Base-by-base conservation (phyloP, 2,329 filamentous ascomycete genomes). In the Zymoseptoria ardabiliae region DNA sequence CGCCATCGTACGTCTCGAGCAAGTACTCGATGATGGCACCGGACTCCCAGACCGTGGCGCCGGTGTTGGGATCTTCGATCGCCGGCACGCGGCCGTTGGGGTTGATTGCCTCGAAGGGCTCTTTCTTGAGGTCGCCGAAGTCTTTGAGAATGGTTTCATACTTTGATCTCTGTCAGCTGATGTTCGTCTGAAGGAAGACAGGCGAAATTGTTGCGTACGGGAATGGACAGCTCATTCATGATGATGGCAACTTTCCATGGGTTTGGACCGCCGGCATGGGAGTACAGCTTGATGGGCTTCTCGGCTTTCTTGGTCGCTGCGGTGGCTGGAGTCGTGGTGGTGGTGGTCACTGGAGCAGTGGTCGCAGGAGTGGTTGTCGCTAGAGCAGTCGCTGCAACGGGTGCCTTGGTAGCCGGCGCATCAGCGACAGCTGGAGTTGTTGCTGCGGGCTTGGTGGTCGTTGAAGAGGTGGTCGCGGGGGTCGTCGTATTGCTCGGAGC, bases 11-110 rank as follows among this genome's bases (percentile, higher is more conserved):
- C 20, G 66, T 66, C 30, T 70, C 67, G 11, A 67, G 50, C 17
- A 70, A 63, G 55, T 70, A 70, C 50, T 70, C 58, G 56, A 69
- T 61, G 21, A 69, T 69, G 13, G 66, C 66, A 30, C 66, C 68
- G 19, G 60, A 62, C 21, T 76, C 75, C 66, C 71, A 76, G 5
- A 77, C 62, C n/a, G 68, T 74, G 56, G 77, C 62, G 59, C 70
- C 72, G 0, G 74, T 77, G 68, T 79, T 79, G 0, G 77, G 77
- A 65, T 80, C 78, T 20, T 76, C 63, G 61, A 80, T 76, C 3
- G 75, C 73, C n/a, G 77, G 77, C 22, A 77, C 68, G 6, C 74
- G 70, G 49, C 75, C 74, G 57, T 77, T 77, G 55, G 74, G 74
- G 64, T 77, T 77, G 64, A 77, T 58, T 51, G 67, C 66, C 23